phyloP scores from a whole-genome alignment of 805 yeast species.

The Metschnikowia lunata region DNA sequence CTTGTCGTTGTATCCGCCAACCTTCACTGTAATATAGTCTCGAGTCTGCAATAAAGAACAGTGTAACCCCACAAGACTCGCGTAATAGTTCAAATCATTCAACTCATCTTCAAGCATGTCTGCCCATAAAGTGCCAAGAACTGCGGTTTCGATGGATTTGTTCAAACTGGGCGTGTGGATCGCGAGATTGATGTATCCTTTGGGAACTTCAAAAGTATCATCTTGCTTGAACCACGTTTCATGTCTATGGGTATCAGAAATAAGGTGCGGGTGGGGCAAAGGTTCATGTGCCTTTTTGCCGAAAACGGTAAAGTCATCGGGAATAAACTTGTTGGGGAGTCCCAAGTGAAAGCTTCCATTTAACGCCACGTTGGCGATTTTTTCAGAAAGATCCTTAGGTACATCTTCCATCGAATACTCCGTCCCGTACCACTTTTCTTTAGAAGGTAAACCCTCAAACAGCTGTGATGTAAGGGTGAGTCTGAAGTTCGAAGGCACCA shows the following conservation, averaged over 20 bases:
- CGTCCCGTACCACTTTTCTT: slow-evolving; percentile 90
- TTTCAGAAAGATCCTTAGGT: slow-evolving; percentile 32
- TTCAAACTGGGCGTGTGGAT: slow-evolving; percentile 63
- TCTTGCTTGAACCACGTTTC: slow-evolving; percentile 88
- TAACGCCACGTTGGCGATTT: slow-evolving; percentile 26
- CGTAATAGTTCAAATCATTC: slow-evolving; percentile 75
- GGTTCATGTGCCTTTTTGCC: slow-evolving; percentile 34
- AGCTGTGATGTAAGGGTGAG: slow-evolving; percentile 50
- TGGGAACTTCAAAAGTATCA: slow-evolving; percentile 84
- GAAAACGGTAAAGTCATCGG: slow-evolving; percentile 67
- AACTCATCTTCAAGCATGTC: slow-evolving; percentile 74
- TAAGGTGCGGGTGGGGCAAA: slow-evolving; percentile 54
- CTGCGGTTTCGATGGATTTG: slow-evolving; percentile 53
- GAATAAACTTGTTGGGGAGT: slow-evolving; percentile 71
- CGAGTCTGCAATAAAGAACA: slow-evolving; percentile 55
- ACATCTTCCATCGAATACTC: slow-evolving; percentile 55
- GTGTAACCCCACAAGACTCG: slow-evolving; percentile 72
- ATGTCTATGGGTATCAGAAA: slow-evolving; percentile 46
- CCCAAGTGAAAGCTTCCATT: slow-evolving; percentile 53
- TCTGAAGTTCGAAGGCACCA: slow-evolving; percentile 60
- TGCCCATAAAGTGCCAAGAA: slow-evolving; percentile 57
- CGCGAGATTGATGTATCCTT: slow-evolving; percentile 63
- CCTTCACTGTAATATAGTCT: slow-evolving; percentile 61
- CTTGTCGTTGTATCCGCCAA: slow-evolving; percentile 84
- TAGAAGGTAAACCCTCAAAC: slow-evolving; percentile 41